Conservation (phyloP, 148 eudicot genomes). For the Amaranthus palmeri region DNA sequence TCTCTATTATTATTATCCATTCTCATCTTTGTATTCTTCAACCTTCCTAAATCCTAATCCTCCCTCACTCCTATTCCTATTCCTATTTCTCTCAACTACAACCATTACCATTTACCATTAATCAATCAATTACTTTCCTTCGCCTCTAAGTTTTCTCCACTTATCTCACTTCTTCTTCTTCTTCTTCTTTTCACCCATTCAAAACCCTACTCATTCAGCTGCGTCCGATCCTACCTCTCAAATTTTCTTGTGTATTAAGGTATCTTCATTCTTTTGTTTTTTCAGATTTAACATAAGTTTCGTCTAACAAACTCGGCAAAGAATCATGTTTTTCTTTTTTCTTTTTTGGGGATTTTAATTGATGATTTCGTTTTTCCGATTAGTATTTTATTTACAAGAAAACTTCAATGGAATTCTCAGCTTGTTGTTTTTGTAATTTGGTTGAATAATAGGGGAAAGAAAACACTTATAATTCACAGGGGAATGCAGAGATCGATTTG, state of each 20-base stretch:
- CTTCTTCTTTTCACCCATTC: constrained; percentile 3
- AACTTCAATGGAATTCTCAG: too few species aligned
- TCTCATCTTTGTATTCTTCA: too few species aligned
- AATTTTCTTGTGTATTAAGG: not conserved
- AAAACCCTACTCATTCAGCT: constrained; percentile 30
- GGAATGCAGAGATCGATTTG: constrained; percentile 91
- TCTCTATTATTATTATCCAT: too few species aligned
- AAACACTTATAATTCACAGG: constrained; percentile 56
- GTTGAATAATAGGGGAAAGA: not conserved
- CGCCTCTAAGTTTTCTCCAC: not conserved
- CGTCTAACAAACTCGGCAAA: too few species aligned
- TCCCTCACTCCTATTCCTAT: too few species aligned
- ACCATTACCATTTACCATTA: too few species aligned
- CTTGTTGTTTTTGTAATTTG: not conserved
- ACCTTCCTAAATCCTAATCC: too few species aligned
- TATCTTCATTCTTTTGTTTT: constrained; percentile 8
- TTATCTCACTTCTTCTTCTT: constrained; percentile 10
- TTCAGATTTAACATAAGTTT: not conserved
- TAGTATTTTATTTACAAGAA: too few species aligned
- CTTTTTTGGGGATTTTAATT: constrained; percentile 32
- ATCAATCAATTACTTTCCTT: too few species aligned
- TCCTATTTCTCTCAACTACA: too few species aligned
- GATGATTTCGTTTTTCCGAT: constrained; percentile 30
- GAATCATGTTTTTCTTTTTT: too few species aligned
- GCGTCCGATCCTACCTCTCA: constrained; percentile 11